Percentiles rank a stretch among this genome's conserved stretches.
Conservation (phyloP, 345 rosid genomes). For the Rhizophora apiculata region DNA sequence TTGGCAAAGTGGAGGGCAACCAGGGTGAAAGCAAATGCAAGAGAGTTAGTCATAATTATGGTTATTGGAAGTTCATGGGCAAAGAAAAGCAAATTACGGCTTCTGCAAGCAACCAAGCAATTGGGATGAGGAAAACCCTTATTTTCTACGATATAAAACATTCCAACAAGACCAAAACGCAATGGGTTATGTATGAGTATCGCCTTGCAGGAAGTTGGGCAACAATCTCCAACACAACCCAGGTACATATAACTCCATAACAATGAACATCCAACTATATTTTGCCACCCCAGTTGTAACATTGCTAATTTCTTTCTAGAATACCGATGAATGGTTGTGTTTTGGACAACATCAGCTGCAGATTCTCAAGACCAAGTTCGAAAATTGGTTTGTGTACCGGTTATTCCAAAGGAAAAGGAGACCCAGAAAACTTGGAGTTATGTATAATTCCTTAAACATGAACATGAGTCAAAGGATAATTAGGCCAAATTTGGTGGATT, state of each 20-base stretch:
- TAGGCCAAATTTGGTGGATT: conserved; percentile 26
- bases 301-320: neutral
- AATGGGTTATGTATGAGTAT: conserved; percentile 72
- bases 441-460: conserved; percentile 11
- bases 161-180: conserved; percentile 26
- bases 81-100: conserved; percentile 48
- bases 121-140: conserved; percentile 56
- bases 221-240: conserved; percentile 16
- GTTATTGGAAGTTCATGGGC: conserved; percentile 68
- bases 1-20: conserved; percentile 34
- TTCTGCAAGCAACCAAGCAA: conserved; percentile 31
- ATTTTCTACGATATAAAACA: conserved; percentile 41
- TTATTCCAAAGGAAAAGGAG: conserved; percentile 58
- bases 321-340: conserved; percentile 1
- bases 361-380: conserved; percentile 33
- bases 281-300: neutral
- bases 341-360: conserved; percentile 23
- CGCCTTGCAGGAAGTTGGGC: conserved; percentile 34
- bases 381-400: conserved; percentile 63
- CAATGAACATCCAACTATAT: neutral
- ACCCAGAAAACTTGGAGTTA: conserved; percentile 18
- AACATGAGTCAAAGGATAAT: conserved; percentile 7
- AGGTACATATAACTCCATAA: conserved; percentile 12
- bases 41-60: conserved; percentile 41
- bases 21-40: conserved; percentile 27